Percentiles rank a stretch among this genome's conserved stretches.
phyloP scores from a whole-genome alignment of 441 rosid genomes.

The Eutrema salsugineum region DNA sequence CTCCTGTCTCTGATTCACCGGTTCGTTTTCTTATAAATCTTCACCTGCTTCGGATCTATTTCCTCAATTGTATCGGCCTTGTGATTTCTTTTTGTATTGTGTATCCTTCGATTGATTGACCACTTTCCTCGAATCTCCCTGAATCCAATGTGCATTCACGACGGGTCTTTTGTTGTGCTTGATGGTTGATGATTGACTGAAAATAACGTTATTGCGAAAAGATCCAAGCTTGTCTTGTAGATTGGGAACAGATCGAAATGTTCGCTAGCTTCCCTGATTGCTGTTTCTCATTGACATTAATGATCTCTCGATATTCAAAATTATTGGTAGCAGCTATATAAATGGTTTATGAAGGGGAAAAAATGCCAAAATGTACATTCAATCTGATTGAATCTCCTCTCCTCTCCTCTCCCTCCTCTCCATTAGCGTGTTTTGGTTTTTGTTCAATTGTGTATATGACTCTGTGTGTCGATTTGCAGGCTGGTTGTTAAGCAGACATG shows the following conservation, averaged over 20 bases:
- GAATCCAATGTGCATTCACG: neutral
- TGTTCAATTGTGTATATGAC: neutral
- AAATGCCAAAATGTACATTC: neutral
- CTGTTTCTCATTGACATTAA: neutral
- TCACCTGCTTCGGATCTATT: constrained; percentile 2
- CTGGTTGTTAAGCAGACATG: constrained; percentile 36
- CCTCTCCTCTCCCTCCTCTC: no score
- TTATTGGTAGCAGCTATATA: neutral
- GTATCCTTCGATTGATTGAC: neutral
- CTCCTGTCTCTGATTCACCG: neutral
- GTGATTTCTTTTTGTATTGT: neutral
- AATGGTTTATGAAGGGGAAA: neutral
- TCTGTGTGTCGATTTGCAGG: constrained; percentile 13
- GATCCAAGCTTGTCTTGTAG: neutral
- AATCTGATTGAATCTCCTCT: neutral
- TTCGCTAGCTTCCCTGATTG: neutral
- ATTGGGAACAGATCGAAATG: neutral
- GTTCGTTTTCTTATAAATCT: constrained; percentile 4
- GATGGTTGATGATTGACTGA: neutral
- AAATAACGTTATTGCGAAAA: neutral
- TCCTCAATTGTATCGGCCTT: neutral
- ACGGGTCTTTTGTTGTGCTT: neutral
- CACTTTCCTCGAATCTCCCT: neutral
- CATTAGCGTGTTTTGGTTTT: neutral
- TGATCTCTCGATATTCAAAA: neutral